Evolutionary conservation across 352 stramenopile genomes (phyloP).

Genomic region (Phytophthora pinifolia): DNA sequence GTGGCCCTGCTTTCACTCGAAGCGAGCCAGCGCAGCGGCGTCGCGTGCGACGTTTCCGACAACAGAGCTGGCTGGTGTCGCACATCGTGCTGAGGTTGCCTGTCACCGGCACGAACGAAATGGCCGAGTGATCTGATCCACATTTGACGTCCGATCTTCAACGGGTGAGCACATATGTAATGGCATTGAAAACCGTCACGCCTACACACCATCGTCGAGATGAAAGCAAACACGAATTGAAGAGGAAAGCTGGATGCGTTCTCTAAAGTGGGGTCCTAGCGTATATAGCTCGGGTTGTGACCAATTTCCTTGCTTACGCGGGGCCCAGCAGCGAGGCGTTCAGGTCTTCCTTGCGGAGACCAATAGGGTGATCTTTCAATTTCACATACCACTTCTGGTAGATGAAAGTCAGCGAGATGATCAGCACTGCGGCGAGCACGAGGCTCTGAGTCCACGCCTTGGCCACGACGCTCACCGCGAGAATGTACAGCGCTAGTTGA

Average conservation of each 20-base stretch:
- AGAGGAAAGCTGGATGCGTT: conserved; percentile 3
- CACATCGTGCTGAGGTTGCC: conserved; percentile 17
- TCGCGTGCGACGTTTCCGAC: conserved; percentile 12
- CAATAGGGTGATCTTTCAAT: conserved; percentile 56
- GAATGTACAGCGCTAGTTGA: conserved; percentile 64
- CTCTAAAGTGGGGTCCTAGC: not conserved
- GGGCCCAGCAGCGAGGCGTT: conserved; percentile 43
- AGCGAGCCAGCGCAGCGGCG: conserved; percentile 1
- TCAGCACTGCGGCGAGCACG: conserved; percentile 43
- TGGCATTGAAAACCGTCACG: too few relatives aligned
- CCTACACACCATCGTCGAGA: not conserved
- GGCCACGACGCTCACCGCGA: conserved; percentile 64
- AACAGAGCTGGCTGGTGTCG: conserved; percentile 9
- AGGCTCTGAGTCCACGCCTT: conserved; percentile 61
- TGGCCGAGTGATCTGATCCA: conserved; percentile 8
- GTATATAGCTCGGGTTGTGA: too few relatives aligned
- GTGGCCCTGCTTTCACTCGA: conserved; percentile 7
- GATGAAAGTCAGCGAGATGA: conserved; percentile 49
- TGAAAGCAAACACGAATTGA: not conserved
- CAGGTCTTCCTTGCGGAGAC: conserved; percentile 54
- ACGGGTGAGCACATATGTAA: conserved; percentile 1
- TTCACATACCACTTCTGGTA: conserved; percentile 82
- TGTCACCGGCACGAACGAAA: conserved; percentile 25
- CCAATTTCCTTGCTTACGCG: not conserved
- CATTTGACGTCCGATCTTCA: conserved; percentile 8